Base-by-base conservation (phyloP, 2,329 filamentous ascomycete species). In the Colletotrichum musicola region DNA sequence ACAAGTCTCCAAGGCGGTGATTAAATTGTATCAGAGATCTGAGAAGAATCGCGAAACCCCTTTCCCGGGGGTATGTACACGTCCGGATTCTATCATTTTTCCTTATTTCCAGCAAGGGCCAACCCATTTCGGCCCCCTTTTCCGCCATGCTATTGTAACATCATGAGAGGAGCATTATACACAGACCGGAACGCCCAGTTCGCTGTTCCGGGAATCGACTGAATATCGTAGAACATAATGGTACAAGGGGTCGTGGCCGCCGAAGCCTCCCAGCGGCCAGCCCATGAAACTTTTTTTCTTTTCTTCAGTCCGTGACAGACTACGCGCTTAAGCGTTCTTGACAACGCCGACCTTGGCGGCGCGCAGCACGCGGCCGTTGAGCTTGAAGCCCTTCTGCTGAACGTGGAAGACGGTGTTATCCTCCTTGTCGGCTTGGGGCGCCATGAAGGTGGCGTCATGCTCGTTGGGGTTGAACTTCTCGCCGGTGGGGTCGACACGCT, bases 271-370 rank as follows among this genome's bases (percentile, higher is more conserved):
- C 25, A 49, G 58, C 58, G 49, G 62, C 51, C 49, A 18, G 44
- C 58, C 64, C 62, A 20, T 10, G 10, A 51, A 18, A 47, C 16
- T 16, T 69, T 62, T 44, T 13, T 61, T 60, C 7, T 49, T 64
- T 54, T n/a, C 2, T 3, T 25, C 9, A 16, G 22, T 22, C 30
- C 35, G 12, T 53, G 20, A 20, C 20, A 13, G 6, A 18, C 35
- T 12, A 38, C 18, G 6, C 42, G 25, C 66, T 79, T 82, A 84
- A 74, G 81, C 79, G 84, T 96, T 97, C 88, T 96, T 97, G 73
- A 97, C 95, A 66, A 98, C 94, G 77, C 95, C 95, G 72, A 98
- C 95, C 88, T 98, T 97, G 78, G 95, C 94, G 72, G 95, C 94
- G 80, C 96, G 90, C 76, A 99, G 82, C 65, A 97, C 87, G 70